These are phyloP conservation scores for Forsythia viridissima DNA, from an alignment of 257 asterid species.

Conservation along the genomic window DNA sequence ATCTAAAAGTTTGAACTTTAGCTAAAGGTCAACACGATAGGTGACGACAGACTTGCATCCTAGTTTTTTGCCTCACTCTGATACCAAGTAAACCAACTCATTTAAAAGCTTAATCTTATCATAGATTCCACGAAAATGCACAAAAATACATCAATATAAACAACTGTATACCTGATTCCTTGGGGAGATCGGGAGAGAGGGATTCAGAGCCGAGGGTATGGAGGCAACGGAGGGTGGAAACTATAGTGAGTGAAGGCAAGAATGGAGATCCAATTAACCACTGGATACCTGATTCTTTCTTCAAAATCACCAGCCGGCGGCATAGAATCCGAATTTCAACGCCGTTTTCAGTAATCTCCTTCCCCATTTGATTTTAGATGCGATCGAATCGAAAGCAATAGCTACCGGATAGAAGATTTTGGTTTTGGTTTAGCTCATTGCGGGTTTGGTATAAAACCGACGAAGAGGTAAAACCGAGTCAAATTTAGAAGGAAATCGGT, in stretches of 20 bases:
- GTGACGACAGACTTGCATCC: background rate
- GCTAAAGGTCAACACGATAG: background rate
- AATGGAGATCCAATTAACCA: constrained; percentile 83
- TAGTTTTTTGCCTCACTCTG: background rate
- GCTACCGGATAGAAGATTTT: background rate
- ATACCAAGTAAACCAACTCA: background rate
- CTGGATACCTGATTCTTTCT: constrained; percentile 53
- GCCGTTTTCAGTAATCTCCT: constrained; percentile 18
- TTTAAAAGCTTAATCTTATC: background rate
- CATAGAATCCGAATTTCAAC: constrained; percentile 51
- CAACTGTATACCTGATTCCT: constrained; percentile 61
- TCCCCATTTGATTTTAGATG: background rate
- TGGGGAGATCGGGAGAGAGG: constrained; percentile 48
- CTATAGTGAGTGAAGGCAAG: constrained; percentile 51
- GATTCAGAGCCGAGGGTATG: constrained; percentile 55
- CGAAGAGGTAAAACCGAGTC: background rate
- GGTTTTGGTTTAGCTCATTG: background rate
- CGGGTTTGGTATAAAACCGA: background rate
- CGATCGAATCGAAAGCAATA: background rate
- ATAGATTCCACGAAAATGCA: background rate
- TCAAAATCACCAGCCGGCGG: constrained; percentile 48
- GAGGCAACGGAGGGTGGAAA: constrained; percentile 78
- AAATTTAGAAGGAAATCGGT: background rate
- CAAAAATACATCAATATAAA: background rate
- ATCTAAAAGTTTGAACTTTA: background rate